Base-by-base conservation (phyloP, 1,284 basidiomycete genomes). In the Ustilago tritici region DNA sequence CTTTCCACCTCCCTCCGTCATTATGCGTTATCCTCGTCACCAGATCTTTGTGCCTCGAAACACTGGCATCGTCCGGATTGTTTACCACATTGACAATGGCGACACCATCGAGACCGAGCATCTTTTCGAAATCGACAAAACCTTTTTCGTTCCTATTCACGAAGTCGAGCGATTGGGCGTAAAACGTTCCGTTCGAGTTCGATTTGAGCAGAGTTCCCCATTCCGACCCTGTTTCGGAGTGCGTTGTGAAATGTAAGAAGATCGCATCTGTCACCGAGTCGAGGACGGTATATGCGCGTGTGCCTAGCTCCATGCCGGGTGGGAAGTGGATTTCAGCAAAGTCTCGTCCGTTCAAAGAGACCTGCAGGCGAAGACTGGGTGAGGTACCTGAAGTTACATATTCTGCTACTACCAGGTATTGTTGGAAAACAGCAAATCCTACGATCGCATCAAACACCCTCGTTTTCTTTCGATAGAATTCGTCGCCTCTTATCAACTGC, bases 161-260 rank as follows among this genome's bases (percentile, higher is more conserved):
- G 80, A 94, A 90, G 79, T 94, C 92, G 56, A 93, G 84, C 0
- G 95, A 93, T 17, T 95, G 86, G 32, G 93, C 91, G 85, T 94
- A 99, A 88, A 98, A 98, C 0, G 97, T 99, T 40, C 96, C 96
- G 84, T 99, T 99, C 50, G 93, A 97, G 87, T 99, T 98, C 54
- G 97, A 87, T 95, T 87, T 98, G 85, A 99, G 91, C 78, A 99
- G 91, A 81, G 91, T 93, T 56, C 96, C 96, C 92, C 93, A 98
- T 85, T 90, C 93, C 8, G 91, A 92, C 17, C 88, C 89, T 0
- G 90, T 89, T 15, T 89, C 88, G 63, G 92, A 90, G 40, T 93
- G 93, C 87, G 93, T 96, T 0, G 97, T 98, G 88, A 97, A 93
- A 82, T 97, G 95, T 28, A 99, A 87, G 90, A 99, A 99, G 70